phyloP scores from a whole-genome alignment of 257 asterid species.

The Petunia axillaris region DNA sequence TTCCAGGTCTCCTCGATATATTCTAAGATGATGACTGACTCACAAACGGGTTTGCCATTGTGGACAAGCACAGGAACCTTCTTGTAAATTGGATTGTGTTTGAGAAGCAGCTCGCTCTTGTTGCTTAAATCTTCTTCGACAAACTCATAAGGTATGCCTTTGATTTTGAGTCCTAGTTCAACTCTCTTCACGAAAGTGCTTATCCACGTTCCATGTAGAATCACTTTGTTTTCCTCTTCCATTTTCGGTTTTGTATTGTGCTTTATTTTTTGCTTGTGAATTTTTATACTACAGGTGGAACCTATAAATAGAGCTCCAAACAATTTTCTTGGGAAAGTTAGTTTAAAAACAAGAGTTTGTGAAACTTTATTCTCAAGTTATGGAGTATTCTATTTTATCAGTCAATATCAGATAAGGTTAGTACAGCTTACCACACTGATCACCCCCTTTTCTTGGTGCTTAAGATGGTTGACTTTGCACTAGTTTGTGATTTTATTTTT shows the following conservation, averaged over 20 bases:
- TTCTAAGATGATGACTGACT: conserved; percentile 27
- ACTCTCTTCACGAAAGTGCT: conserved; percentile 50
- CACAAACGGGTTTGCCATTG: conserved; percentile 3
- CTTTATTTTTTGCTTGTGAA: too few species aligned
- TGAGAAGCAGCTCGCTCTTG: conserved; percentile 32
- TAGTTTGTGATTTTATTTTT: too few species aligned
- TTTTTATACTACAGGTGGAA: too few species aligned
- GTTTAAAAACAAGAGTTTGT: too few species aligned
- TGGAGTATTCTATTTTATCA: too few species aligned
- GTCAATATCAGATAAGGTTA: too few species aligned
- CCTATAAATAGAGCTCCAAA: too few species aligned
- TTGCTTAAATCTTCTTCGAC: conserved; percentile 48
- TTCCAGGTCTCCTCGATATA: conserved; percentile 51
- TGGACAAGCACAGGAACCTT: conserved; percentile 22
- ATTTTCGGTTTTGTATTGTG: conserved; percentile 10
- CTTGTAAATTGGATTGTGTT: conserved; percentile 6
- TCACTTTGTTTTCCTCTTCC: conserved; percentile 43
- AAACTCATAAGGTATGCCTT: conserved; percentile 46
- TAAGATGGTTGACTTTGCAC: too few species aligned
- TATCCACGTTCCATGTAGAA: conserved; percentile 45
- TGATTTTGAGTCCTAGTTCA: conserved; percentile 52
- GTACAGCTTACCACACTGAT: too few species aligned
- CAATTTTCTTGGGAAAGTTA: too few species aligned
- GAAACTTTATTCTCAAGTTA: too few species aligned
- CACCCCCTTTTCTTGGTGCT: too few species aligned